These are phyloP conservation scores for Venturia nashicola DNA, from an alignment of 2,329 filamentous ascomycete genomes.

Conservation along the genomic window DNA sequence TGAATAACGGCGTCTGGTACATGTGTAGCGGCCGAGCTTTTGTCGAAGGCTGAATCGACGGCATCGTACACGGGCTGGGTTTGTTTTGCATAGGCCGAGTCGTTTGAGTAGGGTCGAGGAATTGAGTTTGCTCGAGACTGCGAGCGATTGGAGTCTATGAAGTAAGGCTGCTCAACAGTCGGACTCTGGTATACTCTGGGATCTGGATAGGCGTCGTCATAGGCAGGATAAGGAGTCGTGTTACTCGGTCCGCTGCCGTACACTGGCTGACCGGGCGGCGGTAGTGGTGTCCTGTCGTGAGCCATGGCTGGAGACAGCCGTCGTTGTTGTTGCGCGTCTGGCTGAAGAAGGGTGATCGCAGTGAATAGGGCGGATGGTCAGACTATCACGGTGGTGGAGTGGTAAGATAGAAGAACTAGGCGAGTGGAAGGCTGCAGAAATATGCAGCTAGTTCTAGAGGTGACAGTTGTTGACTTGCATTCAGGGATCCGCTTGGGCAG, in stretches of 20 bases:
- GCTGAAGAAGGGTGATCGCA: too few relatives aligned
- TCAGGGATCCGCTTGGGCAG: not conserved
- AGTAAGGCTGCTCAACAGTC: constrained; percentile 49
- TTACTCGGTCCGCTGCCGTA: constrained; percentile 1
- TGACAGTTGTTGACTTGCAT: not conserved
- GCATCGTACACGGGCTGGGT: constrained; percentile 32
- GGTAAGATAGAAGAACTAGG: not conserved
- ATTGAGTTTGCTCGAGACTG: not conserved
- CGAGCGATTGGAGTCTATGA: constrained; percentile 48
- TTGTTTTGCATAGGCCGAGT: not conserved
- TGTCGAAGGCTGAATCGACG: constrained; percentile 43
- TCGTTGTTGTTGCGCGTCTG: too few relatives aligned
- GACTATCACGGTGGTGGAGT: not conserved
- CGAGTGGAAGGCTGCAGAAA: constrained; percentile 1
- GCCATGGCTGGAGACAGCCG: not conserved
- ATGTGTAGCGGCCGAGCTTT: constrained; percentile 34
- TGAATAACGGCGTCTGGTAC: constrained; percentile 49
- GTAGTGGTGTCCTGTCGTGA: not conserved
- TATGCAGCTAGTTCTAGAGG: not conserved
- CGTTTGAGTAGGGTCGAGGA: not conserved
- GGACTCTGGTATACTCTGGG: constrained; percentile 1
- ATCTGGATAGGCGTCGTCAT: constrained; percentile 4
- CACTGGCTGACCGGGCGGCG: not conserved
- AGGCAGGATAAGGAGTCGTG: not conserved
- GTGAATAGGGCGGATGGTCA: not conserved